A percentile compares a stretch with the other conserved stretches of the same genome.
Evolutionary conservation across 257 asterid species (phyloP).

Genomic region (Lavandula angustifolia): DNA sequence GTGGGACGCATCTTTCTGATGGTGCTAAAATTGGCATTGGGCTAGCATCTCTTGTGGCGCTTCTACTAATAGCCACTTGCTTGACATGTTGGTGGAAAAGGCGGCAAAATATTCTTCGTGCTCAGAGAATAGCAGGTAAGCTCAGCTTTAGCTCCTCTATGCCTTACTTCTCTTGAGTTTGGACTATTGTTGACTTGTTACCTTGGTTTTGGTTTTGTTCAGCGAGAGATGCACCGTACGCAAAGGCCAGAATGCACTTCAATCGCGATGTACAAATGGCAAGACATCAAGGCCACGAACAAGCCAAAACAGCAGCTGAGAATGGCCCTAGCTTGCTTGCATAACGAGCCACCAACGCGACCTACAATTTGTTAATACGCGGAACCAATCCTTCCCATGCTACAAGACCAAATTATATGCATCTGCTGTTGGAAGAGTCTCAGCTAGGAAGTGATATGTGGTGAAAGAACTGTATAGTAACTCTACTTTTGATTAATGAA

Average conservation of each 20-base stretch:
- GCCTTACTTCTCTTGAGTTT: conserved; percentile 7
- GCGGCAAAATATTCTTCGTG: conserved; percentile 82
- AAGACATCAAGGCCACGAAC: conserved; percentile 62
- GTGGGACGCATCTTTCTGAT: conserved; percentile 76
- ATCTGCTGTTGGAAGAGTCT: conserved; percentile 1
- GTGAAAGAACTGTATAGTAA: conserved; percentile 32
- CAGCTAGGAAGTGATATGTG: neutral
- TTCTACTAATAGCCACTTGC: conserved; percentile 67
- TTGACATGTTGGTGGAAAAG: conserved; percentile 92
- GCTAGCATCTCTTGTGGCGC: conserved; percentile 51
- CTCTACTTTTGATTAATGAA: conserved; percentile 10
- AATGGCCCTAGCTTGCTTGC: conserved; percentile 67
- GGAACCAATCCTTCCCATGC: conserved; percentile 10
- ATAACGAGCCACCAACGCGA: conserved; percentile 13
- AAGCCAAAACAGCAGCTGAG: conserved; percentile 77
- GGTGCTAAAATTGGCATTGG: conserved; percentile 82
- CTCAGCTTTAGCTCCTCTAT: conserved; percentile 1
- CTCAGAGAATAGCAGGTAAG: conserved; percentile 86
- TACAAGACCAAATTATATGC: neutral
- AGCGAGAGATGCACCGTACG: conserved; percentile 98
- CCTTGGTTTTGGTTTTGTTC: conserved; percentile 20
- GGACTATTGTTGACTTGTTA: conserved; percentile 13
- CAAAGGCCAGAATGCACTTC: conserved; percentile 75
- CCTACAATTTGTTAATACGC: conserved; percentile 9
- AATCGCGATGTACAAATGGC: conserved; percentile 82